A percentile compares a stretch with the other conserved stretches of the same genome.
Conservation (phyloP, 2,329 filamentous ascomycete genomes). For the Colletotrichum spaethianum region DNA sequence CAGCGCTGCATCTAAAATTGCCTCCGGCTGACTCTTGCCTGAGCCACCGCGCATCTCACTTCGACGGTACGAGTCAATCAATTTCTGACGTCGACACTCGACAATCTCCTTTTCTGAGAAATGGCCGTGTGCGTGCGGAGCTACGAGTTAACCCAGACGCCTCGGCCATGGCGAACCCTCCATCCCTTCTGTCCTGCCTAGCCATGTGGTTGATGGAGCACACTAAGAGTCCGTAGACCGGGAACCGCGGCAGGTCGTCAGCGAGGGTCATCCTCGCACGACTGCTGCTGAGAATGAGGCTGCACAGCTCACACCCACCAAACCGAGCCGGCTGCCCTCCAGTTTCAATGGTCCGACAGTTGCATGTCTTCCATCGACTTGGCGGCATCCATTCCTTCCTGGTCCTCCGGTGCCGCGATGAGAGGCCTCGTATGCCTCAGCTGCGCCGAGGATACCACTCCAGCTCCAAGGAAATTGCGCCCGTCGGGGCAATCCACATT, state of each 20-base stretch:
- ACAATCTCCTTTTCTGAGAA: constrained; percentile 28
- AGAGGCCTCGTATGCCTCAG: neutral
- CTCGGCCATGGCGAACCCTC: constrained; percentile 38
- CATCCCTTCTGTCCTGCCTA: constrained; percentile 37
- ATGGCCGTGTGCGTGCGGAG: constrained; percentile 20
- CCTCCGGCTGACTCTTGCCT: constrained; percentile 35
- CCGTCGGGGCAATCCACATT: neutral
- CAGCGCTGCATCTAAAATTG: constrained; percentile 41
- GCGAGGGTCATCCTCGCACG: constrained; percentile 39
- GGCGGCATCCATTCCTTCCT: constrained; percentile 2
- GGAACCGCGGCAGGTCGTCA: constrained; percentile 21
- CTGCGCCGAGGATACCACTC: neutral
- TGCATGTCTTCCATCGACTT: constrained; percentile 14
- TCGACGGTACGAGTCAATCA: constrained; percentile 37
- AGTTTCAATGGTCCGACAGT: constrained; percentile 35
- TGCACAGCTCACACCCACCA: constrained; percentile 39
- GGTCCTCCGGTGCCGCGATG: neutral
- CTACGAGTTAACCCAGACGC: constrained; percentile 30
- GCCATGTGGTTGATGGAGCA: constrained; percentile 41
- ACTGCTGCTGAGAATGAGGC: constrained; percentile 39
- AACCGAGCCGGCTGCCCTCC: neutral
- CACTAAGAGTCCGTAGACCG: constrained; percentile 10
- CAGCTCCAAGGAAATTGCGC: neutral
- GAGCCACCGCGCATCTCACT: constrained; percentile 27
- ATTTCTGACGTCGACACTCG: constrained; percentile 37